Conservation (phyloP, 441 rosid genomes). For the Raphanus hybrid region DNA sequence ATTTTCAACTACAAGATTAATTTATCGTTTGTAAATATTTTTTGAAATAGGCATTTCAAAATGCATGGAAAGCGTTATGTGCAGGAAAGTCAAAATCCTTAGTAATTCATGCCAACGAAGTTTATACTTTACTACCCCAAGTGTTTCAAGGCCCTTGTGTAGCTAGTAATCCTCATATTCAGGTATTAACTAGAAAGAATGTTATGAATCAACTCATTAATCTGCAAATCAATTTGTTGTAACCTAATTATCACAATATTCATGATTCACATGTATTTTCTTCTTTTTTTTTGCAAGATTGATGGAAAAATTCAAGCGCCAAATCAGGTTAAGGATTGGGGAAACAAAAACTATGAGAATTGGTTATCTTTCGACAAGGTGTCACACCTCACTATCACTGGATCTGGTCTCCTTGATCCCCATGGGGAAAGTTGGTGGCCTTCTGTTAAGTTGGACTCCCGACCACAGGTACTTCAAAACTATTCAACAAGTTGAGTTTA, state of each 20-base stretch:
- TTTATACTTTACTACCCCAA: conserved; percentile 30
- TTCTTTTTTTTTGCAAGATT: conserved; percentile 21
- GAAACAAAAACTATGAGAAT: background rate
- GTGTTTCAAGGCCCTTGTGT: conserved; percentile 36
- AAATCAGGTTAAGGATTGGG: conserved; percentile 6
- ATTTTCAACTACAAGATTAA: background rate
- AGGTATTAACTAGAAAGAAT: conserved; percentile 19
- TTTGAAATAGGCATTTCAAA: conserved; percentile 14
- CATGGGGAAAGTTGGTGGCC: conserved; percentile 42
- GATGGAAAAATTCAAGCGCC: conserved; percentile 42
- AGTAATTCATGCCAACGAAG: conserved; percentile 23
- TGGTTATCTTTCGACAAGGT: conserved; percentile 28
- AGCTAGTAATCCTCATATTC: conserved; percentile 29
- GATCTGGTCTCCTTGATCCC: conserved; percentile 34
- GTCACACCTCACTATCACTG: conserved; percentile 28
- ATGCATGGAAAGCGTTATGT: conserved; percentile 35
- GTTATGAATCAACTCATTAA: conserved; percentile 4
- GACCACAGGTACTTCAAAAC: conserved; percentile 25
- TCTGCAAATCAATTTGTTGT: conserved; percentile 7
- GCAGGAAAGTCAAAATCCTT: background rate
- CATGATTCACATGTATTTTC: background rate
- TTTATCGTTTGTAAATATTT: background rate
- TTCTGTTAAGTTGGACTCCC: background rate
- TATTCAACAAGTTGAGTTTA: conserved; percentile 1
- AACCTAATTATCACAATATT: background rate